Evolutionary conservation across 352 stramenopile genomes (phyloP).

Genomic region (Pythium coloratum): DNA sequence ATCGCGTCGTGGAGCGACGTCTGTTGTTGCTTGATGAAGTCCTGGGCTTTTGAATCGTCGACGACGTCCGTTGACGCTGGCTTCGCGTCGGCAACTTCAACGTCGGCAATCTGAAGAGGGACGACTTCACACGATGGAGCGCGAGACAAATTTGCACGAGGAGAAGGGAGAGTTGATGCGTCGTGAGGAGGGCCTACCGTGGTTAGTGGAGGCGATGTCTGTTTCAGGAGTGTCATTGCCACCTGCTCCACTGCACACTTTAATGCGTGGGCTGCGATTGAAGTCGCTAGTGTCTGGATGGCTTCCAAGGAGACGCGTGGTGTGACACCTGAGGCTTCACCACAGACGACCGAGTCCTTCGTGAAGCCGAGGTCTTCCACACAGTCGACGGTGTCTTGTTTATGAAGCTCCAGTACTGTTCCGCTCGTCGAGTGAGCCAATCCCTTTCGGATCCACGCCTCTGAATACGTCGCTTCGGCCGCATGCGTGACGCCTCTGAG

Average conservation of each 20-base stretch:
- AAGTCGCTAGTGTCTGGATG: neutral
- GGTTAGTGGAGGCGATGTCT: neutral
- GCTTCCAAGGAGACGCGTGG: neutral
- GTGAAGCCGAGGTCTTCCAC: neutral
- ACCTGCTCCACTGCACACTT: neutral
- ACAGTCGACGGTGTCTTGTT: neutral
- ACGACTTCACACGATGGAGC: neutral
- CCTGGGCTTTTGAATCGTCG: neutral
- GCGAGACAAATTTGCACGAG: neutral
- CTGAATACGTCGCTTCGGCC: neutral
- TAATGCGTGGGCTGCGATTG: neutral
- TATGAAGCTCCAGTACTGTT: neutral
- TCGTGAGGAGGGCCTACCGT: neutral
- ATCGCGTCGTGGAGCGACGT: neutral
- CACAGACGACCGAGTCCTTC: neutral
- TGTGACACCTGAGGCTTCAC: neutral
- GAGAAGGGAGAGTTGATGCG: neutral
- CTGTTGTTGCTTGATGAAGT: neutral
- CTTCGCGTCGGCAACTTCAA: neutral
- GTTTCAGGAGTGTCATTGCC: neutral
- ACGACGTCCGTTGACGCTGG: conserved; percentile 1
- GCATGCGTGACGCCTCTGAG: neutral
- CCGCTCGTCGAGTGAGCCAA: neutral
- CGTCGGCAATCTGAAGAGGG: neutral
- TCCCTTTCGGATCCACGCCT: conserved; percentile 7